These are phyloP conservation scores for Entomophthora muscae DNA, from an alignment of 371 early-diverging fungal genomes.

Conservation along the genomic window DNA sequence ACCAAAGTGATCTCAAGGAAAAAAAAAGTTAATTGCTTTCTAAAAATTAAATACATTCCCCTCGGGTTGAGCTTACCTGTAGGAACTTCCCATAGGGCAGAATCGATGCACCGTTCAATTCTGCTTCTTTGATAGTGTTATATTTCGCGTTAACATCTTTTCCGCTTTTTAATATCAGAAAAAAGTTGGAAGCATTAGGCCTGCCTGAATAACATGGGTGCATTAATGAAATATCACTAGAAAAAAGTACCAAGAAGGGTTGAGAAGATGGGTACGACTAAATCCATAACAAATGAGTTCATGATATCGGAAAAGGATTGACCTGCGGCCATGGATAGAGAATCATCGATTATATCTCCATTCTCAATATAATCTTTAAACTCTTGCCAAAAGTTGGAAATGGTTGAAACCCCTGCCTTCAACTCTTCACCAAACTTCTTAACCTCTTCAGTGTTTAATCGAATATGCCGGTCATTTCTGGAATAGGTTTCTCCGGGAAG, in stretches of 20 bases:
- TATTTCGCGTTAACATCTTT: neutral
- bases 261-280: constrained; percentile 1
- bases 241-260: neutral
- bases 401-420: constrained; percentile 1
- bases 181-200: neutral
- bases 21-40: constrained; percentile 7
- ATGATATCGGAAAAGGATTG: constrained; percentile 2
- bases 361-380: constrained; percentile 5
- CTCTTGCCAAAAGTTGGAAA: neutral
- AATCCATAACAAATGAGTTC: neutral
- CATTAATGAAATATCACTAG: neutral
- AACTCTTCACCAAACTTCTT: neutral
- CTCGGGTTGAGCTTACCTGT: neutral
- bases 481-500: neutral
- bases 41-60: neutral
- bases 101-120: neutral
- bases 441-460: neutral
- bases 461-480: neutral
- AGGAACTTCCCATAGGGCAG: constrained; percentile 2
- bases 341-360: neutral
- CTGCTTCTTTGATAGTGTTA: neutral
- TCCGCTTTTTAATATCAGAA: constrained; percentile 1
- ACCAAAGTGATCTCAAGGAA: neutral
- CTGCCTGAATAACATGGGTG: neutral
- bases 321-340: neutral